Evolutionary conservation across 139 green algal species (phyloP), one percentile per base, ranked within the genome.

Genomic region (Chlamydomonas sp.): DNA sequence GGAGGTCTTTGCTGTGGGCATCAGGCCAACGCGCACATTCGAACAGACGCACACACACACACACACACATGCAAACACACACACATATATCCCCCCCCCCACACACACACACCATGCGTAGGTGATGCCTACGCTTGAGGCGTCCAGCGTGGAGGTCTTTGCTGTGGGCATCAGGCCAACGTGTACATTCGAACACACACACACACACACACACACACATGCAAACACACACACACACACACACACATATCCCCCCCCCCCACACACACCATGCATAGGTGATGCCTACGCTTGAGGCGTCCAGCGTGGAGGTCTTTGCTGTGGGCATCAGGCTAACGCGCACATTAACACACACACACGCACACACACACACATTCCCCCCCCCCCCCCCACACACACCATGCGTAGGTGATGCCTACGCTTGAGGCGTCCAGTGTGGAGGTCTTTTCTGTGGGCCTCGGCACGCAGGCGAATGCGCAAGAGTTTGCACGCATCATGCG

Each of bases 271-370:
- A 63, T 63, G 54, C n/a, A 30, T 63, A 63, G 22, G 22, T 63
- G 54, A 30, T 63, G 54, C 13, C 6, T 20, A 6, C 29, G 13
- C 20, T 33, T 28, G 6, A 63, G 26, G 54, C 29, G 13, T 28
- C 22, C 54, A 63, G 22, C n/a, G 29, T 63, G 54, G 20, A 35
- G 13, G n/a, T 63, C 22, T 63, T 24, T 35, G 13, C n/a, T 63
- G 22, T 85, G 88, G 80, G 76, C 85, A 92, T 61, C 76, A 84
- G 26, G 87, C 77, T 0, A 83, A 89, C 64, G 81, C 79, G 71
- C 78, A 91, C 6, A 28, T 63, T 24, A 73, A 73, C n/a, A n/a
- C n/a, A n/a, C n/a, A n/a, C n/a, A n/a, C n/a, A n/a, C n/a, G n/a
- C n/a, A n/a, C n/a, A n/a, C n/a, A n/a, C n/a, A n/a, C n/a, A n/a